Evolutionary conservation across 768 basidiomycete species (phyloP).

Genomic region (Gloeostereum incarnatum): DNA sequence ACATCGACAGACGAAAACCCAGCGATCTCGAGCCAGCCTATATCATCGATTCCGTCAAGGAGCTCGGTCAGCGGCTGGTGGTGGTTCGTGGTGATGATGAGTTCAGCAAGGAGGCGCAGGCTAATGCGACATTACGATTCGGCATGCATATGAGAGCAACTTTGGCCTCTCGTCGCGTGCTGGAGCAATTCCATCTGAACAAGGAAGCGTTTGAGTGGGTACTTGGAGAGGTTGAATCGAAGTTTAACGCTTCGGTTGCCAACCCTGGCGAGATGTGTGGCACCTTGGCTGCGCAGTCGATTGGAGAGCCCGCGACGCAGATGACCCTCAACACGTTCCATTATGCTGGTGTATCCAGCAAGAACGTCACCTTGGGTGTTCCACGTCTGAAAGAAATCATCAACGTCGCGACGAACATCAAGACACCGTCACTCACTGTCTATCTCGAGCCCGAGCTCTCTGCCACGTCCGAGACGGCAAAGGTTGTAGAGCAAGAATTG

Average conservation of each 20-base stretch:
- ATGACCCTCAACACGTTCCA: constrained; percentile 99
- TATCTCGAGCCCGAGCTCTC: constrained; percentile 73
- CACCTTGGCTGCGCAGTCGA: constrained; percentile 94
- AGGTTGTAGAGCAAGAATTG: constrained; percentile 87
- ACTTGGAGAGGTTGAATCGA: constrained; percentile 87
- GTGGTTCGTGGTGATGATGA: constrained; percentile 83
- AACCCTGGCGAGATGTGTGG: constrained; percentile 99
- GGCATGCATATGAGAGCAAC: constrained; percentile 88
- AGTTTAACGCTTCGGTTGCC: constrained; percentile 88
- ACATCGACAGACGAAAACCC: constrained; percentile 89
- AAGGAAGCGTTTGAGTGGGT: constrained; percentile 98
- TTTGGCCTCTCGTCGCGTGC: constrained; percentile 76
- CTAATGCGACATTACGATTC: constrained; percentile 88
- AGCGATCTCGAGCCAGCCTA: constrained; percentile 86
- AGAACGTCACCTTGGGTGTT: constrained; percentile 99
- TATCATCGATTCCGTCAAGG: constrained; percentile 72
- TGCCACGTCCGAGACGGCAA: constrained; percentile 52
- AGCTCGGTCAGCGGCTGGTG: constrained; percentile 66
- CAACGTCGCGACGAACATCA: constrained; percentile 97
- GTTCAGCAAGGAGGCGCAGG: constrained; percentile 70
- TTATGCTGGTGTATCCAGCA: constrained; percentile 99
- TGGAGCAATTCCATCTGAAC: constrained; percentile 84
- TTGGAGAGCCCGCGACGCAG: constrained; percentile 98
- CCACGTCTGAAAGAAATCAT: constrained; percentile 99
- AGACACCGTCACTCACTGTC: constrained; percentile 93